Conservation (phyloP, 345 rosid species). For the Rhizophora apiculata region DNA sequence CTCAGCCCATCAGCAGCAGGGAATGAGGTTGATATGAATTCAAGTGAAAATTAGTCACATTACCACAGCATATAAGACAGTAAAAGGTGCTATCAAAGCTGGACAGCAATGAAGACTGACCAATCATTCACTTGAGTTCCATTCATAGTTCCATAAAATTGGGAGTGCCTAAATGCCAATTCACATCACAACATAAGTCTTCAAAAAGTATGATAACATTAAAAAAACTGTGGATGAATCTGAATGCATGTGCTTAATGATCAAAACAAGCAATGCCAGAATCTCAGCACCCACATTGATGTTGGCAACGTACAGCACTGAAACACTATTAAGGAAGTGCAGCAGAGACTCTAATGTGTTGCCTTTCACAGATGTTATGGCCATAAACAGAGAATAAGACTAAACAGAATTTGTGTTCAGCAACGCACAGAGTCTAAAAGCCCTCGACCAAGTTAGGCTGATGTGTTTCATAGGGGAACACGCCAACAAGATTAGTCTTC, state of each 20-base stretch:
- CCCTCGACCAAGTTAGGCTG: background rate
- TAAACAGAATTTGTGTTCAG: background rate
- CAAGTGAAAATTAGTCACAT: no score
- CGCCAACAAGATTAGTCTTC: background rate
- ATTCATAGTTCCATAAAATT: no score
- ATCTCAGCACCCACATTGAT: slow-evolving; percentile 39
- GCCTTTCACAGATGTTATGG: slow-evolving; percentile 28
- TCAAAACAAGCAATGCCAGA: slow-evolving; percentile 29
- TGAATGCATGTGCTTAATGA: slow-evolving; percentile 42
- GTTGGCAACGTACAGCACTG: slow-evolving; percentile 81
- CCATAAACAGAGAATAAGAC: background rate
- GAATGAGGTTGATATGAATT: no score
- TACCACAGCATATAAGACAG: no score
- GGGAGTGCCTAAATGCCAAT: no score
- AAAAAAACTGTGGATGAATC: slow-evolving; percentile 33
- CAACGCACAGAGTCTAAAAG: background rate
- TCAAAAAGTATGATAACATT: background rate
- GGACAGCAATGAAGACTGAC: no score
- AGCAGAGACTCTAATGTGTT: slow-evolving; percentile 78
- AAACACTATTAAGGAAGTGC: slow-evolving; percentile 41
- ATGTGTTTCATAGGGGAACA: no score
- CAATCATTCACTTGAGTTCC: no score
- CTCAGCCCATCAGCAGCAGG: no score
- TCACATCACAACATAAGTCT: no score
- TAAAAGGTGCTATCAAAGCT: no score